Conservation (phyloP, 176 grass and related monocot species). For the Eremochloa ophiuroides region DNA sequence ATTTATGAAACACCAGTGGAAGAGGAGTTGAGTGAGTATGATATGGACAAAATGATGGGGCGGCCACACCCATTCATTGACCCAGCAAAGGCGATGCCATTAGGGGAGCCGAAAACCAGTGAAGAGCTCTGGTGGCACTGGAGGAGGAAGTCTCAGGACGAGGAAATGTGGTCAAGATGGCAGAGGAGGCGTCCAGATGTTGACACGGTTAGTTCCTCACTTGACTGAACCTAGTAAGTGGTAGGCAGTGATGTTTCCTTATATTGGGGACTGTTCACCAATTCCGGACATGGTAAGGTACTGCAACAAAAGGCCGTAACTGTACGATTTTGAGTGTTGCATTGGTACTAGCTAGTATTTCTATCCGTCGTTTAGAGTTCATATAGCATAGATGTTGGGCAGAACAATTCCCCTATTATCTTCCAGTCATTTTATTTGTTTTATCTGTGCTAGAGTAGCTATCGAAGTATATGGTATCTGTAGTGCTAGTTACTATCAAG, state of each 20-base stretch:
- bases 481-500: constrained; percentile 5
- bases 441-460: neutral
- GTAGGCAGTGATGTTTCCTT: neutral
- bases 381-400: neutral
- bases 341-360: constrained; percentile 7
- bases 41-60: constrained; percentile 74
- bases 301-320: neutral
- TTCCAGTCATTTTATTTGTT: neutral
- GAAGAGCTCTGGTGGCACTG: constrained; percentile 99
- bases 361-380: neutral
- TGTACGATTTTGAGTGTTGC: neutral
- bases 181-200: constrained; percentile 80
- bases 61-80: constrained; percentile 77
- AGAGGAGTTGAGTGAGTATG: constrained; percentile 68
- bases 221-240: neutral
- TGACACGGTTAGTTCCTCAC: constrained; percentile 59
- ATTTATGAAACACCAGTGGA: constrained; percentile 66
- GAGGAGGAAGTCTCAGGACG: constrained; percentile 68
- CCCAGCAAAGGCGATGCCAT: constrained; percentile 50
- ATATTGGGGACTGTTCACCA: neutral
- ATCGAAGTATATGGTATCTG: neutral
- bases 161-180: constrained; percentile 91
- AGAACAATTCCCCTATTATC: neutral
- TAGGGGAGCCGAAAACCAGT: constrained; percentile 61
- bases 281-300: neutral